Conservation (phyloP, 345 rosid genomes). For the Pistacia integerrima region DNA sequence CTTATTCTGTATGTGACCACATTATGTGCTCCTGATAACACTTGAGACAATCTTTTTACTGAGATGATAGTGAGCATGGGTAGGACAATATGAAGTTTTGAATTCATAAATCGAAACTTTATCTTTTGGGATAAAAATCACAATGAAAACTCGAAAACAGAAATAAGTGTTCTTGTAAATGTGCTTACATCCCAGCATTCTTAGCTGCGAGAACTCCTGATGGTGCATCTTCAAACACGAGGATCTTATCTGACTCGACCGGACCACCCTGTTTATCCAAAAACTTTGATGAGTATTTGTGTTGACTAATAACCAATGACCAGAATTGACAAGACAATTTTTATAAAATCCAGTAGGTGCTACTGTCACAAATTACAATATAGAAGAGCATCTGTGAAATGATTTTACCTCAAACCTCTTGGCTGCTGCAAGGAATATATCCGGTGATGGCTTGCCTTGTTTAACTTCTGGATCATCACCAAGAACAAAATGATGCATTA, state of each 20-base stretch:
- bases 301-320: slow-evolving; percentile 10
- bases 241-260: slow-evolving; percentile 49
- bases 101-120: no score
- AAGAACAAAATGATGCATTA: slow-evolving; percentile 91
- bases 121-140: not conserved
- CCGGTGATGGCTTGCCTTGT: slow-evolving; percentile 92
- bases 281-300: slow-evolving; percentile 14
- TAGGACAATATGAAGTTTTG: no score
- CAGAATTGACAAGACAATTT: slow-evolving; percentile 14
- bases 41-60: no score
- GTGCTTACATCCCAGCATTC: slow-evolving; percentile 90
- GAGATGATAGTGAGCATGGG: no score
- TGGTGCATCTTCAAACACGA: slow-evolving; percentile 98
- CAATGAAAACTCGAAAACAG: not conserved
- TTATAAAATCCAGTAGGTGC: not conserved
- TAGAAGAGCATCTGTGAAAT: slow-evolving; percentile 4
- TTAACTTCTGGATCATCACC: slow-evolving; percentile 98
- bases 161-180: slow-evolving; percentile 14
- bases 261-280: slow-evolving; percentile 57
- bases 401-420: slow-evolving; percentile 82
- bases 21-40: no score
- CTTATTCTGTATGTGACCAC: no score
- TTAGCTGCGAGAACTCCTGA: slow-evolving; percentile 88
- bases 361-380: not conserved
- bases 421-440: slow-evolving; percentile 84